phyloP scores from a whole-genome alignment of 1,284 basidiomycete genomes.

The Fomitopsis pinicola region DNA sequence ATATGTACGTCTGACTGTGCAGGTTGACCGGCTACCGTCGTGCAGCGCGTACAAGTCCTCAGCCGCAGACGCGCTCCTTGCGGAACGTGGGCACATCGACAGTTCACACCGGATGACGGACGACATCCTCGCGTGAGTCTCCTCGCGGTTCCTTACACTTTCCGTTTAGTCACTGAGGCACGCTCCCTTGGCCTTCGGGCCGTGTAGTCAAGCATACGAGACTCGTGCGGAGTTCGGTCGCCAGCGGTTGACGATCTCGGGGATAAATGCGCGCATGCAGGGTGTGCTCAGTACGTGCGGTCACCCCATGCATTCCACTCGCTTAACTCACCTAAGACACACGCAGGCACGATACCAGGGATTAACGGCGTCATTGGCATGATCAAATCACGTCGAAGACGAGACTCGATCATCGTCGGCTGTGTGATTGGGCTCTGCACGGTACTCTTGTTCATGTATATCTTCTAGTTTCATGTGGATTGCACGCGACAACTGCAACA shows the following conservation, averaged over 20 bases:
- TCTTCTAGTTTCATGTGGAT: slow-evolving; percentile 29
- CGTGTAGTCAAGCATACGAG: slow-evolving; percentile 89
- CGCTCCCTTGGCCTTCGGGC: background rate
- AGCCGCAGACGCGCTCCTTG: slow-evolving; percentile 82
- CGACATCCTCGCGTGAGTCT: slow-evolving; percentile 77
- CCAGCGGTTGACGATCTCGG: slow-evolving; percentile 72
- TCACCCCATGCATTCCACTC: background rate
- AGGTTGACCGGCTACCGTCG: background rate
- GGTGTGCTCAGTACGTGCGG: slow-evolving; percentile 69
- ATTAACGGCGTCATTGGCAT: slow-evolving; percentile 89
- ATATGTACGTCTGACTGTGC: background rate
- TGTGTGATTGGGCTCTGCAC: slow-evolving; percentile 82
- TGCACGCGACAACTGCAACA: background rate
- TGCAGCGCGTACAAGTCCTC: slow-evolving; percentile 83
- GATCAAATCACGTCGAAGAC: slow-evolving; percentile 86
- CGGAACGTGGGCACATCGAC: slow-evolving; percentile 87
- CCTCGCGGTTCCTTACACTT: background rate
- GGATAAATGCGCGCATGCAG: slow-evolving; percentile 82
- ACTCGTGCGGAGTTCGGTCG: slow-evolving; percentile 92
- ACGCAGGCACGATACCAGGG: slow-evolving; percentile 82
- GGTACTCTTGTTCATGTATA: slow-evolving; percentile 76
- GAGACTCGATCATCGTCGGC: slow-evolving; percentile 91
- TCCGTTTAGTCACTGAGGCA: background rate
- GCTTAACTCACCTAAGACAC: background rate
- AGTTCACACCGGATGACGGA: slow-evolving; percentile 95